Conservation (phyloP, 306 rosid genomes). For the Vigna reflexopilosa region DNA sequence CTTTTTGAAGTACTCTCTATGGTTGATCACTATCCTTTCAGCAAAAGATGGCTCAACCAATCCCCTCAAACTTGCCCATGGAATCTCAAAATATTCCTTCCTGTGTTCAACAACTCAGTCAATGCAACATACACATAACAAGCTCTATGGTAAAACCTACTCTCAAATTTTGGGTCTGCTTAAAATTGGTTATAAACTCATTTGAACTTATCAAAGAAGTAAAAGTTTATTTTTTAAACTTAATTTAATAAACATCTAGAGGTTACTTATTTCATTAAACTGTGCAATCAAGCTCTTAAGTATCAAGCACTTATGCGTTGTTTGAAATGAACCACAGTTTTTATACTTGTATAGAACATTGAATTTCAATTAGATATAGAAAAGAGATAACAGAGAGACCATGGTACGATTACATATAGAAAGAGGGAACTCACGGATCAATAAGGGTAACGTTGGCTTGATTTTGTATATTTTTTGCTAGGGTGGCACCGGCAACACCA, state of each 20-base stretch:
- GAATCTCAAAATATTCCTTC: slow-evolving; percentile 93
- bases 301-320: not conserved
- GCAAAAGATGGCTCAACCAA: slow-evolving; percentile 86
- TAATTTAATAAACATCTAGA: not conserved
- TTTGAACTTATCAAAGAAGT: not conserved
- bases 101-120: slow-evolving; percentile 49
- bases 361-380: slow-evolving; percentile 16
- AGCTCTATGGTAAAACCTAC: not conserved
- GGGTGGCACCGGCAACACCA: slow-evolving; percentile 80
- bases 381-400: not conserved
- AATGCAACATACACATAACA: slow-evolving; percentile 9
- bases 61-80: slow-evolving; percentile 84
- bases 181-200: not conserved
- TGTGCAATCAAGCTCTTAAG: not conserved
- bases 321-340: not conserved
- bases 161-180: not conserved
- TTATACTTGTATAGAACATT: not conserved
- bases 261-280: not conserved
- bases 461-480: slow-evolving; percentile 70
- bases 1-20: slow-evolving; percentile 74
- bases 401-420: not conserved
- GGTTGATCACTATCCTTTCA: slow-evolving; percentile 73
- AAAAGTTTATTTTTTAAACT: not conserved
- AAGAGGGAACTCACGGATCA: slow-evolving; percentile 64
- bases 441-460: slow-evolving; percentile 67